Base-by-base conservation (phyloP, 2,329 filamentous ascomycete genomes). In the Claviceps digitariae region DNA sequence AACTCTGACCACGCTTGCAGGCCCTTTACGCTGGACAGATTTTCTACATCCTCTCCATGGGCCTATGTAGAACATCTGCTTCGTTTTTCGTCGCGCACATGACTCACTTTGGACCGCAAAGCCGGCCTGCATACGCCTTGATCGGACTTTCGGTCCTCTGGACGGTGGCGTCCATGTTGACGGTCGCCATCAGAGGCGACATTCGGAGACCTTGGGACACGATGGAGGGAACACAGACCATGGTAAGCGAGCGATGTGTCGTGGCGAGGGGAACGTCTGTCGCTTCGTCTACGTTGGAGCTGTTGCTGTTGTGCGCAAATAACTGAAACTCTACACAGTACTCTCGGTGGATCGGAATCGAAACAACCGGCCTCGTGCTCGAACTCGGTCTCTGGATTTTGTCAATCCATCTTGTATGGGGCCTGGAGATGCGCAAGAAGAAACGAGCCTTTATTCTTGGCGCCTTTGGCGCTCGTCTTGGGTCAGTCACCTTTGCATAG, bases 401-500 rank as follows among this genome's bases (percentile, higher is more conserved):
- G 6, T 51, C 54, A 3, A 31, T 52, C 31, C 51, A 54, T 25
- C 51, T 57, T 20, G 47, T 57, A 25, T 54, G 51, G 51, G 40
- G 51, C 1, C n/a, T 57, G 31, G 45, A 55, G 17, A 53, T 57
- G 50, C 51, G 45, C 13, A 43, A 8, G 15, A 31, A 44, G 15
- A 47, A 48, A 15, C 54, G 54, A 25, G 23, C 44, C 13, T 50
- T 55, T 21, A 52, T 57, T 15, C n/a, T 55, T 5, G 44, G 38
- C 41, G 54, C 49, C 6, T 57, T 57, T 29, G 54, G 51, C 27
- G 48, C 54, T n/a, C 55, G 54, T 21, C 29, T 53, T 13, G 47
- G 47, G 52, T 54, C 7, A 41, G 38, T 48, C 17, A 13, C 44
- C 25, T 29, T 46, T 15, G 12, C 4, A 31, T 8, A 4, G 1